Conservation (phyloP, 2,329 filamentous ascomycete genomes). For the Xylariaceae sp. region DNA sequence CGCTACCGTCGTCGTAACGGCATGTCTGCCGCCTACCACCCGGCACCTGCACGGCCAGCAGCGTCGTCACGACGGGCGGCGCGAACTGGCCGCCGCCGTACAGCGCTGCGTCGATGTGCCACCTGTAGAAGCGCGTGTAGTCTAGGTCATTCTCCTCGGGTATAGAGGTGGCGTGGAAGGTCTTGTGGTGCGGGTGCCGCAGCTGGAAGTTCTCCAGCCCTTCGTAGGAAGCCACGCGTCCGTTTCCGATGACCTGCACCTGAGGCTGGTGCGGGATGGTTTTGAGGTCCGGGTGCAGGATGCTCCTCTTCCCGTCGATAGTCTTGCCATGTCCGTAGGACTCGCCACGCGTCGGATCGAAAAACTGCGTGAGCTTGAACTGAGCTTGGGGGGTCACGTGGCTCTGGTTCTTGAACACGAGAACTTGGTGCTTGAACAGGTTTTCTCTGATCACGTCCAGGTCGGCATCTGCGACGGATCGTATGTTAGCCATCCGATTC, state of each 20-base stretch:
- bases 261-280: slow-evolving; percentile 76
- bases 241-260: slow-evolving; percentile 76
- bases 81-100: slow-evolving; percentile 62
- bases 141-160: slow-evolving; percentile 46
- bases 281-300: slow-evolving; percentile 74
- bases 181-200: slow-evolving; percentile 70
- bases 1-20: slow-evolving; percentile 66
- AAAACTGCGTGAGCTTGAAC: slow-evolving; percentile 66
- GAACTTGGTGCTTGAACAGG: slow-evolving; percentile 62
- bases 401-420: slow-evolving; percentile 65
- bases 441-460: slow-evolving; percentile 59
- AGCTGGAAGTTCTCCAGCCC: slow-evolving; percentile 63
- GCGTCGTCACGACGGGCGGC: slow-evolving; percentile 66
- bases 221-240: slow-evolving; percentile 63
- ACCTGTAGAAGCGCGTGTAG: slow-evolving; percentile 61
- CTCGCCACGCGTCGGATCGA: slow-evolving; percentile 56
- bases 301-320: slow-evolving; percentile 55
- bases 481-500: slow-evolving; percentile 14
- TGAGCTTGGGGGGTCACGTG: slow-evolving; percentile 63
- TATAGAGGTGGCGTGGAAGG: slow-evolving; percentile 64
- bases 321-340: slow-evolving; percentile 74
- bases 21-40: slow-evolving; percentile 59
- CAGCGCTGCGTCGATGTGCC: slow-evolving; percentile 75
- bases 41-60: slow-evolving; percentile 70
- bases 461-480: slow-evolving; percentile 47